Conservation (phyloP, 2,329 filamentous ascomycete species). For the Neopestalotiopsis sp. region DNA sequence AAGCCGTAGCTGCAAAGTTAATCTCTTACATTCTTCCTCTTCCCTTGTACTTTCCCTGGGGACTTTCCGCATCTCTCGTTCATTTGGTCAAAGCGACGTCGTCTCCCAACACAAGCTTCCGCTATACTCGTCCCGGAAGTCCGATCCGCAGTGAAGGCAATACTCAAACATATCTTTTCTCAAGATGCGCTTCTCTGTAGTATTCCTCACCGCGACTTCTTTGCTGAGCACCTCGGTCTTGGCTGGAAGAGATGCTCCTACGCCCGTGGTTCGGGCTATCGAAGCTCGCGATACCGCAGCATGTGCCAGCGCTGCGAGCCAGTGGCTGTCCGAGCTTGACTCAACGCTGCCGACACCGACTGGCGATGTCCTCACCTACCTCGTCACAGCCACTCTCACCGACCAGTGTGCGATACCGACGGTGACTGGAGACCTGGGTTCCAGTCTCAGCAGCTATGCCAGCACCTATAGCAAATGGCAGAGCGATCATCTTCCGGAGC, state of each 20-base stretch:
- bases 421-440: not conserved
- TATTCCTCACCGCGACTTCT: not conserved
- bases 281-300: constrained; percentile 6
- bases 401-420: constrained; percentile 6
- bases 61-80: not conserved
- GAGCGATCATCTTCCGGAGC: constrained; percentile 1
- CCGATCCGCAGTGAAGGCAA: too few relatives aligned
- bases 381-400: not conserved
- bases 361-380: constrained; percentile 10
- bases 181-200: constrained; percentile 9
- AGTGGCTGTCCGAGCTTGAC: not conserved
- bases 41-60: not conserved
- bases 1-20: not conserved
- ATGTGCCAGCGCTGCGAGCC: constrained; percentile 1
- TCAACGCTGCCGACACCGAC: not conserved
- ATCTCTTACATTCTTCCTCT: not conserved
- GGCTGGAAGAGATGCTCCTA: not conserved
- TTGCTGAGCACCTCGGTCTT: not conserved
- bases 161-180: not conserved
- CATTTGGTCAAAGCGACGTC: too few relatives aligned
- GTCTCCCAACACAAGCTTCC: too few relatives aligned
- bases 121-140: too few relatives aligned
- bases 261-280: not conserved
- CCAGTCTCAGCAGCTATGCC: constrained; percentile 5
- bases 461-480: constrained; percentile 7